phyloP scores from a whole-genome alignment of 164 flowering plant species.

The Aristolochia fimbriata region DNA sequence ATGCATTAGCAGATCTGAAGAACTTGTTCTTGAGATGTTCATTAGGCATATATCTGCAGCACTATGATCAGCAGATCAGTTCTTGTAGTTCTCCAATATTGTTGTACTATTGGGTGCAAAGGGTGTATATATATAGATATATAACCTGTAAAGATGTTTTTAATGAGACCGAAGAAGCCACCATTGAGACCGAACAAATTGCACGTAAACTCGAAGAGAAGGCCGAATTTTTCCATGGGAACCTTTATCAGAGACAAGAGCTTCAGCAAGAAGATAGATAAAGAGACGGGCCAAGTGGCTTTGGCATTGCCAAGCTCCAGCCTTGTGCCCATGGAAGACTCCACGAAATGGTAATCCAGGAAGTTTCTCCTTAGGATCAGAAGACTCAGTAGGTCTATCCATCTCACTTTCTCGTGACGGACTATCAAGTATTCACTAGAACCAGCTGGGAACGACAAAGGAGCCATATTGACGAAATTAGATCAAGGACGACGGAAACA shows the following conservation, averaged over 20 bases:
- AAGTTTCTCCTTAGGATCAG: constrained; percentile 7
- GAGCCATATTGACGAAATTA: too few species aligned
- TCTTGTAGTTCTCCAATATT: background rate
- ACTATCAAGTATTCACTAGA: constrained; percentile 2
- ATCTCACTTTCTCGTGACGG: constrained; percentile 5
- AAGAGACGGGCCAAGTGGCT: constrained; percentile 1
- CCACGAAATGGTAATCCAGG: constrained; percentile 5
- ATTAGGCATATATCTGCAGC: too few species aligned
- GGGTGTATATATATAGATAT: background rate
- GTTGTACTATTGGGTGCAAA: too few species aligned
- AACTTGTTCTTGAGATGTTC: too few species aligned
- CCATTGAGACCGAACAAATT: constrained; percentile 9
- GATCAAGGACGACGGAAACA: too few species aligned
- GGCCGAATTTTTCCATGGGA: constrained; percentile 7
- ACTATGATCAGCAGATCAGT: too few species aligned
- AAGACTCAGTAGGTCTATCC: constrained; percentile 7
- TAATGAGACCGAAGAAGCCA: background rate
- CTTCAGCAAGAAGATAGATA: constrained; percentile 10
- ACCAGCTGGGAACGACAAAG: too few species aligned
- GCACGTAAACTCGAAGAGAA: constrained; percentile 8
- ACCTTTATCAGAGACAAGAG: background rate
- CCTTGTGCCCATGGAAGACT: background rate
- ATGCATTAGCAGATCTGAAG: too few species aligned
- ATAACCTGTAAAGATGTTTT: background rate
- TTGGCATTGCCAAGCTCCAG: constrained; percentile 2